phyloP scores from a whole-genome alignment of 371 early-diverging fungal genomes.

The Massospora cicadina region DNA sequence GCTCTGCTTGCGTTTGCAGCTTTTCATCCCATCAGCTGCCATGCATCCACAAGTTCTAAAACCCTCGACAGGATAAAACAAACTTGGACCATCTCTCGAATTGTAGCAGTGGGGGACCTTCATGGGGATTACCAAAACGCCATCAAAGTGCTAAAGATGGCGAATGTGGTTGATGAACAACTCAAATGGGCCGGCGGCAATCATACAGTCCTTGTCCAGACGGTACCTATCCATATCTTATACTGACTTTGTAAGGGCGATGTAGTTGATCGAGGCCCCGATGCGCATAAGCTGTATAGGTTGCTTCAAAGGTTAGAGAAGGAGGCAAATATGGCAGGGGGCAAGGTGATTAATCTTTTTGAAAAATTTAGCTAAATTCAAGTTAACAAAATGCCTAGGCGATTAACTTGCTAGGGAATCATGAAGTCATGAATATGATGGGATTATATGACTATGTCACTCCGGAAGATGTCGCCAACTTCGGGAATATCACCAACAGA shows the following conservation, averaged over 20 bases:
- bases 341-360: constrained; percentile 16
- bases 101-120: constrained; percentile 59
- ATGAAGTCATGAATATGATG: constrained; percentile 56
- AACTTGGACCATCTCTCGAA: constrained; percentile 16
- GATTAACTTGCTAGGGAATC: constrained; percentile 38
- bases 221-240: constrained; percentile 16
- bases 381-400: constrained; percentile 16
- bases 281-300: constrained; percentile 44
- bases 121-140: constrained; percentile 49
- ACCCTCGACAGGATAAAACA: background rate
- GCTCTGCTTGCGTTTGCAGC: background rate
- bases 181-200: constrained; percentile 39
- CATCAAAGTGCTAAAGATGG: constrained; percentile 33
- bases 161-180: constrained; percentile 33
- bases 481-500: constrained; percentile 35
- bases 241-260: constrained; percentile 31
- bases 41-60: too few relatives aligned
- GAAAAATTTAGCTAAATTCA: background rate
- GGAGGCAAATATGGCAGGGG: constrained; percentile 37
- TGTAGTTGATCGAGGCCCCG: constrained; percentile 50
- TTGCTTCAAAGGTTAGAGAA: constrained; percentile 31
- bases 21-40: background rate
- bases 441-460: constrained; percentile 57
- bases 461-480: constrained; percentile 34
- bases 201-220: constrained; percentile 32